phyloP scores from a whole-genome alignment of 768 basidiomycete genomes.

The Psilocybe tampanensis region DNA sequence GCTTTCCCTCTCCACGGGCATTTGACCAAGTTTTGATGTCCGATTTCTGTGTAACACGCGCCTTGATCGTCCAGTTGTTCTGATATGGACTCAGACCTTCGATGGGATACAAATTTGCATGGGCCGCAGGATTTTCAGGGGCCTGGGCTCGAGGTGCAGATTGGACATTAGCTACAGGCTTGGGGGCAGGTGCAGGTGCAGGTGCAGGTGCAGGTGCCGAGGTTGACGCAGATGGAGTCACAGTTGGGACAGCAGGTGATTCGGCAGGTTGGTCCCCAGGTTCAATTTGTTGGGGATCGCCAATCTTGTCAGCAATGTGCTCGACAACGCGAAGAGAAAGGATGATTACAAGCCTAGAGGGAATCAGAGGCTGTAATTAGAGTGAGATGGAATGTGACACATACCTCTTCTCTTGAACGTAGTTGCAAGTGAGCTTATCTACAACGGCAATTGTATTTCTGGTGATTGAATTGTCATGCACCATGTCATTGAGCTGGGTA shows the following conservation, averaged over 20 bases:
- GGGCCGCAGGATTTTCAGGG: slow-evolving; percentile 28
- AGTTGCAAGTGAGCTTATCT: slow-evolving; percentile 79
- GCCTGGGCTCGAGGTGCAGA: slow-evolving; percentile 22
- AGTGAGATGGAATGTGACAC: slow-evolving; percentile 23
- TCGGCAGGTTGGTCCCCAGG: slow-evolving; percentile 24
- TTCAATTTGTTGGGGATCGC: slow-evolving; percentile 47
- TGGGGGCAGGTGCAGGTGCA: slow-evolving; percentile 6
- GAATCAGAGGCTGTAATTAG: slow-evolving; percentile 4
- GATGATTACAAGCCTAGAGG: slow-evolving; percentile 75
- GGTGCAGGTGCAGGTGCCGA: slow-evolving; percentile 21
- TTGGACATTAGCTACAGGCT: not conserved
- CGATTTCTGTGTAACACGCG: slow-evolving; percentile 85
- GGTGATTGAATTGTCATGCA: slow-evolving; percentile 60
- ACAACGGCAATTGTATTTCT: slow-evolving; percentile 73
- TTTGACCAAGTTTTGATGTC: slow-evolving; percentile 93
- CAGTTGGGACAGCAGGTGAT: slow-evolving; percentile 30
- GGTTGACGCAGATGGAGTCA: slow-evolving; percentile 20
- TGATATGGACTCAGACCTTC: slow-evolving; percentile 96
- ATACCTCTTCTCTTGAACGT: slow-evolving; percentile 83
- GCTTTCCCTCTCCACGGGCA: slow-evolving; percentile 87
- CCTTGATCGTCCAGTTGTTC: slow-evolving; percentile 99
- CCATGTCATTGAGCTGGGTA: slow-evolving; percentile 81
- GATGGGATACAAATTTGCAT: slow-evolving; percentile 67
- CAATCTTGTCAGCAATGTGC: slow-evolving; percentile 69
- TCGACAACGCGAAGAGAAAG: slow-evolving; percentile 64